Evolutionary conservation across 2,329 filamentous ascomycete species (phyloP), one percentile per base, ranked within the genome.

Genomic region (Penicillium hordei): DNA sequence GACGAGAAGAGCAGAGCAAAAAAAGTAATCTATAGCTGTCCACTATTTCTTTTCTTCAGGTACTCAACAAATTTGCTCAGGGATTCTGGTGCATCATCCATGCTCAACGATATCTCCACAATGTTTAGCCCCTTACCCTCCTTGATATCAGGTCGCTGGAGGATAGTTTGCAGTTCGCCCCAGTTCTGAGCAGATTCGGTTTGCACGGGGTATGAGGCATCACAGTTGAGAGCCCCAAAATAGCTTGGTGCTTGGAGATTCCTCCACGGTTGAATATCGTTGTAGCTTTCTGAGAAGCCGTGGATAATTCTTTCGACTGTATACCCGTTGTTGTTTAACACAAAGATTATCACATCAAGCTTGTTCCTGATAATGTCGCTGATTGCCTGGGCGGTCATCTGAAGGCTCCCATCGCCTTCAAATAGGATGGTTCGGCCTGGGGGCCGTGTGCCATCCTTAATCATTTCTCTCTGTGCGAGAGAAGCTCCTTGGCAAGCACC

Each of bases 321-420:
- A 76, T 89, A 95, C 6, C 91, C 91, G 25, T 91, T 84, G 72
- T 93, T 93, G 80, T 88, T 90, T 62, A 94, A 87, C 57, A 93
- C 79, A 71, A 94, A 92, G 60, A 94, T 86, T 69, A 91, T 91
- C n/a, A 89, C 83, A 60, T 87, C 86, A 46, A 93, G 78, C 17
- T 81, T 79, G 53, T 89, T 85, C n/a, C 86, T 83, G 60, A 95
- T 85, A 81, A 95, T 93, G 4, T 90, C 94, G 71, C 86, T 88
- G 62, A 95, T 73, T 74, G 93, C 91, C 72, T 96, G 91, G 0
- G 83, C 89, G 0, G 90, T 94, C 58, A 95, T 81, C 73, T 96
- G 91, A 76, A 96, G 88, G 45, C 86, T 90, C 13, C 91, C 91
- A 70, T 96, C 91, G 13, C 91, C 91, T 17, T 91, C 89, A 69